Percentiles rank a stretch among this genome's conserved stretches.
These are phyloP conservation scores for Medicago lupulina DNA, from an alignment of 306 rosid species.

Conservation along the genomic window DNA sequence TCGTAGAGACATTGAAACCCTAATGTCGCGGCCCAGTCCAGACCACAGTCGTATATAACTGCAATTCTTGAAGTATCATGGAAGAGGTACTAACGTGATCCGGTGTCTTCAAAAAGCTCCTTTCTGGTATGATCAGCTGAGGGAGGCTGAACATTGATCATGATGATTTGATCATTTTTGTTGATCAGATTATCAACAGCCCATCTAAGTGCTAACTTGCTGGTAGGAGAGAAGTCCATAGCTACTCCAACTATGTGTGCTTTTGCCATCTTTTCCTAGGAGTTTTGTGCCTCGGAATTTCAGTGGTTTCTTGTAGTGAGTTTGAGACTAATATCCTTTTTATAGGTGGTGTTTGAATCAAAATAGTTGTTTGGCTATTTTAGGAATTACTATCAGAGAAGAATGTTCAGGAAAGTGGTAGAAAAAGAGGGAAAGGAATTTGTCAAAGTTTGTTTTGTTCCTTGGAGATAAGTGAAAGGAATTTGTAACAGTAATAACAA, in stretches of 20 bases:
- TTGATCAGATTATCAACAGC: slow-evolving; percentile 61
- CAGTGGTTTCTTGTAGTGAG: no score
- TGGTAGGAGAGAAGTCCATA: slow-evolving; percentile 73
- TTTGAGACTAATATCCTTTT: background rate
- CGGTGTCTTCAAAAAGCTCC: slow-evolving; percentile 66
- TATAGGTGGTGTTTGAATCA: slow-evolving; percentile 21
- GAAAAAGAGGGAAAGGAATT: background rate
- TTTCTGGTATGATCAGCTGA: slow-evolving; percentile 64
- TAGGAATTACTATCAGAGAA: background rate
- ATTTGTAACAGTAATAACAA: background rate
- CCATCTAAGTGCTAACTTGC: slow-evolving; percentile 82
- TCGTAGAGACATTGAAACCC: background rate
- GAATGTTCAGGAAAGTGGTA: slow-evolving; percentile 45
- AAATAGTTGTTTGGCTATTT: background rate
- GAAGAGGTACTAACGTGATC: slow-evolving; percentile 55
- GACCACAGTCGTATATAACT: background rate
- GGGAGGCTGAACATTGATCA: slow-evolving; percentile 72
- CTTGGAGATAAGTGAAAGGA: slow-evolving; percentile 1
- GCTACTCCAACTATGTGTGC: slow-evolving; percentile 63
- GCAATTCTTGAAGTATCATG: background rate
- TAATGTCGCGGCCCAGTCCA: no score
- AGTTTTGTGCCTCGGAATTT: no score
- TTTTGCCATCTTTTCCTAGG: slow-evolving; percentile 45
- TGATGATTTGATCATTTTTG: slow-evolving; percentile 57
- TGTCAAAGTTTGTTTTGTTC: slow-evolving; percentile 36